Evolutionary conservation across 495 filamentous ascomycete species (phyloP).

Genomic region (Penicillium samsonianum): DNA sequence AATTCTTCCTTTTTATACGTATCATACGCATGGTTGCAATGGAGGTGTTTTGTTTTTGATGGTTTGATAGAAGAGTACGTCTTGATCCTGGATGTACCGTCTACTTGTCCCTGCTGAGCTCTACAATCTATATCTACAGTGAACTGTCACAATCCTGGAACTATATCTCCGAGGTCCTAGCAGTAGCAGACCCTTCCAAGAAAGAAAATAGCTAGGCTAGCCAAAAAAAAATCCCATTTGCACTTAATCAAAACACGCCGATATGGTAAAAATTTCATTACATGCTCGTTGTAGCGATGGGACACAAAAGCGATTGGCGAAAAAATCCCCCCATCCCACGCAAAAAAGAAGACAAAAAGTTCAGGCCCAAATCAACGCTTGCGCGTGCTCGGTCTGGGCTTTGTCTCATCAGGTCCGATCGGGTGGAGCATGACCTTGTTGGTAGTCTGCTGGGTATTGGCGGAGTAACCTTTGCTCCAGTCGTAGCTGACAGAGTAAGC

Average conservation of each 20-base stretch:
- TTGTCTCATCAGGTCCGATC: slow-evolving; percentile 74
- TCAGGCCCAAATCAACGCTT: slow-evolving; percentile 57
- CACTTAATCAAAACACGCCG: slow-evolving; percentile 29
- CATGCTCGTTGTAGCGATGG: slow-evolving; percentile 34
- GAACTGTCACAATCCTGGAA: background rate
- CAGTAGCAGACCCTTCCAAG: background rate
- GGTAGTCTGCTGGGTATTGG: slow-evolving; percentile 65
- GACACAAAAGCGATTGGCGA: slow-evolving; percentile 13
- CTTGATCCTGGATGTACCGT: background rate
- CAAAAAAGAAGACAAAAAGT: slow-evolving; percentile 5
- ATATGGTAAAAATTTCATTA: slow-evolving; percentile 32
- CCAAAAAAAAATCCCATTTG: slow-evolving; percentile 22
- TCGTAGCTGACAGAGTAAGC: slow-evolving; percentile 93
- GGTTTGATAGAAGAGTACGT: background rate
- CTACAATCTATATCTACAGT: background rate
- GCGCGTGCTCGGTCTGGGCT: slow-evolving; percentile 69
- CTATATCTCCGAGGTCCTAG: background rate
- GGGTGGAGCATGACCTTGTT: slow-evolving; percentile 90
- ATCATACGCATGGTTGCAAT: slow-evolving; percentile 11
- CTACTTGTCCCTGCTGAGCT: background rate
- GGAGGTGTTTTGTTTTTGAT: slow-evolving; percentile 8
- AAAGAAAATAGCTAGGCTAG: slow-evolving; percentile 6
- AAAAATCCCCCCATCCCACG: slow-evolving; percentile 8
- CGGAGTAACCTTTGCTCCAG: slow-evolving; percentile 86
- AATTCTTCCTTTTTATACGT: background rate